Conservation (phyloP, 83 land plant species). For the Larix sibirica region DNA sequence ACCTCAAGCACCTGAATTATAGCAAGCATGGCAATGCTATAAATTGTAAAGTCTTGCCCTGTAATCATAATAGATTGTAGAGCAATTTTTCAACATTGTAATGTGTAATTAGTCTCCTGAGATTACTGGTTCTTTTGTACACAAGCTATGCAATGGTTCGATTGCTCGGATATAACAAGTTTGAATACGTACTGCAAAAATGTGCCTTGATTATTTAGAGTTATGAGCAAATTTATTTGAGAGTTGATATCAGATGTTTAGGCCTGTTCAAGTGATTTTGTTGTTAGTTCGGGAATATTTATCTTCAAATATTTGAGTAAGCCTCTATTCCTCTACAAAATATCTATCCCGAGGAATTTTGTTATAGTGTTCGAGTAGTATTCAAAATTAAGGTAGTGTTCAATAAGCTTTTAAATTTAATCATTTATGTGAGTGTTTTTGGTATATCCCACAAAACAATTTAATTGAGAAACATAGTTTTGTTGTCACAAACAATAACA, state of each 20-base stretch:
- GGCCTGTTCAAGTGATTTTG: not conserved
- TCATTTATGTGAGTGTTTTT: too few species aligned
- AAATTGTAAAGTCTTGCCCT: not conserved
- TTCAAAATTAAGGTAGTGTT: too few species aligned
- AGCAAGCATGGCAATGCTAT: not conserved
- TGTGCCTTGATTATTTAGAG: slow-evolving; percentile 1
- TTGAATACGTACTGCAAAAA: slow-evolving; percentile 5
- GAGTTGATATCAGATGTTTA: not conserved
- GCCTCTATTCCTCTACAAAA: not conserved
- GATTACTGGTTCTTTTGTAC: slow-evolving; percentile 13
- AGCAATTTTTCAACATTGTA: slow-evolving; percentile 10
- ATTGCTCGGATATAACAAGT: slow-evolving; percentile 8
- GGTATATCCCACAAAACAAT: too few species aligned
- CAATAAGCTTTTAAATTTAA: too few species aligned
- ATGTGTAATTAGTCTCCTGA: not conserved
- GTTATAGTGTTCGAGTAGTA: too few species aligned
- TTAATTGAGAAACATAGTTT: too few species aligned
- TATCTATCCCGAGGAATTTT: too few species aligned
- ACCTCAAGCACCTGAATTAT: slow-evolving; percentile 27
- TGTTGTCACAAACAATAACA: too few species aligned
- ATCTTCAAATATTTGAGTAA: not conserved
- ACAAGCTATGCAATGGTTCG: slow-evolving; percentile 2
- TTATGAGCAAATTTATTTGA: not conserved
- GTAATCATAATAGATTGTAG: slow-evolving; percentile 15
- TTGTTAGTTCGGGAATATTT: not conserved